phyloP scores from a whole-genome alignment of 1,284 basidiomycete genomes.

The Cutaneotrichosporon curvatum region DNA sequence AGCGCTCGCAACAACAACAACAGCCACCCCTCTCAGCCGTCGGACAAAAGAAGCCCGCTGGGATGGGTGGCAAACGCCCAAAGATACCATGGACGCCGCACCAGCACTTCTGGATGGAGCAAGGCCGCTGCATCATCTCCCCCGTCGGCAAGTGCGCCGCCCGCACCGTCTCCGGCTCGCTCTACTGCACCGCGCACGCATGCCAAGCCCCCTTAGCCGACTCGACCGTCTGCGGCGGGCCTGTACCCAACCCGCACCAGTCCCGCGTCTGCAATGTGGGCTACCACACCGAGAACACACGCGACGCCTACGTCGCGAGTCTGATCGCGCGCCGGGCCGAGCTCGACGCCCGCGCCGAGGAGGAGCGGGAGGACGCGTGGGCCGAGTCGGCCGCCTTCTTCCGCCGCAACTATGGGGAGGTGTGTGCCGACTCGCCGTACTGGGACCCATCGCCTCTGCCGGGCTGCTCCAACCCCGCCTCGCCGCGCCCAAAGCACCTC shows the following conservation, averaged over 20 bases:
- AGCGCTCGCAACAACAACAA: neutral
- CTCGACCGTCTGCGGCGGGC: slow-evolving; percentile 16
- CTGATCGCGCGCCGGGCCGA: slow-evolving; percentile 9
- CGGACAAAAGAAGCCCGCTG: too few species aligned
- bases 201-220: slow-evolving; percentile 20
- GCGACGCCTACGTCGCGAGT: slow-evolving; percentile 6
- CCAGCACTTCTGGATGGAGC: neutral
- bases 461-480: too few species aligned
- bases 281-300: slow-evolving; percentile 17
- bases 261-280: slow-evolving; percentile 16
- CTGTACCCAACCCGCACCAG: slow-evolving; percentile 5
- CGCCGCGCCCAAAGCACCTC: too few species aligned
- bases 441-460: too few species aligned
- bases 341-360: slow-evolving; percentile 1
- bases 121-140: neutral
- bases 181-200: slow-evolving; percentile 14
- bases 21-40: neutral
- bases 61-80: too few species aligned
- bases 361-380: slow-evolving; percentile 1
- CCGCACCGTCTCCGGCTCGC: neutral
- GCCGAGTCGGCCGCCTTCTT: slow-evolving; percentile 1
- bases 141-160: neutral
- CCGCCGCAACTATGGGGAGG: neutral
- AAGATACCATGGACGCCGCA: neutral
- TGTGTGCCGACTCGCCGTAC: neutral